Percentiles rank a stretch among this genome's conserved stretches.
Conservation (phyloP, 306 rosid genomes). For the Pachyrhizus erosus region DNA sequence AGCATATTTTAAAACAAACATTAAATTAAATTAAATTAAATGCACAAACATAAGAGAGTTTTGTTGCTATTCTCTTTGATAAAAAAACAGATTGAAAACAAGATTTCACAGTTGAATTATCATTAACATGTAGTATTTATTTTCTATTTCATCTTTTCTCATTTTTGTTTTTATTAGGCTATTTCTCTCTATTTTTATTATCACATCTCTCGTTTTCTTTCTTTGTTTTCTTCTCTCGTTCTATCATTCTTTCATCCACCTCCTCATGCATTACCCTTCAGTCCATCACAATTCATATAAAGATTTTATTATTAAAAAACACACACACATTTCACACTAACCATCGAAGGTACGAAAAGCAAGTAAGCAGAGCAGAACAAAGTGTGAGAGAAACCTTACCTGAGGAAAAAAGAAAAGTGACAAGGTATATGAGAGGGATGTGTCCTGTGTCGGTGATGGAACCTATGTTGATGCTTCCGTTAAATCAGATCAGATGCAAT, state of each 20-base stretch:
- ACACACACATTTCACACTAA: neutral
- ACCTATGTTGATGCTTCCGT: slow-evolving; percentile 41
- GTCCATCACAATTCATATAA: neutral
- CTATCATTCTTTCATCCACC: too few species aligned
- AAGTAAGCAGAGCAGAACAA: neutral
- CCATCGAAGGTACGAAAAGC: neutral
- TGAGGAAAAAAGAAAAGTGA: neutral
- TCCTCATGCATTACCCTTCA: neutral
- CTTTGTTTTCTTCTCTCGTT: too few species aligned
- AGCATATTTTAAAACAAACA: too few species aligned
- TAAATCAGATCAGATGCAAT: slow-evolving; percentile 32
- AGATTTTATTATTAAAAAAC: neutral
- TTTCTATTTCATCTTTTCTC: neutral
- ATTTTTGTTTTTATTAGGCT: too few species aligned
- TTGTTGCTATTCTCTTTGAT: too few species aligned
- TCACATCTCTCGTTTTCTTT: too few species aligned
- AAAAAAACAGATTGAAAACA: too few species aligned
- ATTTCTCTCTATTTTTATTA: too few species aligned
- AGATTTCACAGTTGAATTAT: too few species aligned
- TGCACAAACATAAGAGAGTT: too few species aligned
- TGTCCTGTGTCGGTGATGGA: slow-evolving; percentile 35
- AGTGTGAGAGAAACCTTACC: neutral
- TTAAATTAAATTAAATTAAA: too few species aligned
- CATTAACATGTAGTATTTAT: too few species aligned
- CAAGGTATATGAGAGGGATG: neutral